These are phyloP conservation scores for Phytophthora megakarya DNA, from an alignment of 352 stramenopile species.

Conservation along the genomic window DNA sequence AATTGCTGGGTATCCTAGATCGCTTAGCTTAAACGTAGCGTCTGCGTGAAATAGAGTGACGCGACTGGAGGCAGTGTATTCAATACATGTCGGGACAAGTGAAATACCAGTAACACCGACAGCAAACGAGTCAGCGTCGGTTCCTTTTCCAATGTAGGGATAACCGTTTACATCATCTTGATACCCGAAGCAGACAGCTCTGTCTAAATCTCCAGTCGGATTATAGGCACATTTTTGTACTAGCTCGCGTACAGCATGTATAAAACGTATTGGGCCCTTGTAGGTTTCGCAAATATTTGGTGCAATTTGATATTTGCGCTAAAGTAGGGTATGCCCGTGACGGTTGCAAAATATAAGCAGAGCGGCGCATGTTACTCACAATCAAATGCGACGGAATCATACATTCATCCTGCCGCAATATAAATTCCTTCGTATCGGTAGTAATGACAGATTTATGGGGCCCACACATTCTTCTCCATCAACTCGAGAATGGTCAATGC, in stretches of 20 bases:
- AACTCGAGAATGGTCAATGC: not conserved
- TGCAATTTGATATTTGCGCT: slow-evolving; percentile 2
- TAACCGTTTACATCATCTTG: not conserved
- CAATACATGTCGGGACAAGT: not conserved
- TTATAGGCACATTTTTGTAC: slow-evolving; percentile 2
- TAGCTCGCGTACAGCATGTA: not conserved
- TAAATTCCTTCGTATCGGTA: slow-evolving; percentile 13
- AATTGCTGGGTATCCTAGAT: not conserved
- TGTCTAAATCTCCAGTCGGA: not conserved
- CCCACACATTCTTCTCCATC: not conserved
- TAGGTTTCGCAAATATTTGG: not conserved
- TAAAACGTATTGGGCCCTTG: slow-evolving; percentile 3
- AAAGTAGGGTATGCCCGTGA: not conserved
- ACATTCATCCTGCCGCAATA: slow-evolving; percentile 10
- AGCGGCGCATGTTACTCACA: slow-evolving; percentile 1
- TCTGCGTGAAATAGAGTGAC: not conserved
- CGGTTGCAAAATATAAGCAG: not conserved
- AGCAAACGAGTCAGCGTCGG: slow-evolving; percentile 6
- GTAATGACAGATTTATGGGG: not conserved
- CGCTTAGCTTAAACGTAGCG: not conserved
- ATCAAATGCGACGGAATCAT: too few species aligned
- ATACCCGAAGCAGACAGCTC: slow-evolving; percentile 1
- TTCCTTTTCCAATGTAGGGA: slow-evolving; percentile 1
- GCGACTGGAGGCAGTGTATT: too few species aligned
- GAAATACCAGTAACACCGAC: not conserved